Conservation (phyloP, 2,329 filamentous ascomycete genomes). For the Fusarium sacchari region DNA sequence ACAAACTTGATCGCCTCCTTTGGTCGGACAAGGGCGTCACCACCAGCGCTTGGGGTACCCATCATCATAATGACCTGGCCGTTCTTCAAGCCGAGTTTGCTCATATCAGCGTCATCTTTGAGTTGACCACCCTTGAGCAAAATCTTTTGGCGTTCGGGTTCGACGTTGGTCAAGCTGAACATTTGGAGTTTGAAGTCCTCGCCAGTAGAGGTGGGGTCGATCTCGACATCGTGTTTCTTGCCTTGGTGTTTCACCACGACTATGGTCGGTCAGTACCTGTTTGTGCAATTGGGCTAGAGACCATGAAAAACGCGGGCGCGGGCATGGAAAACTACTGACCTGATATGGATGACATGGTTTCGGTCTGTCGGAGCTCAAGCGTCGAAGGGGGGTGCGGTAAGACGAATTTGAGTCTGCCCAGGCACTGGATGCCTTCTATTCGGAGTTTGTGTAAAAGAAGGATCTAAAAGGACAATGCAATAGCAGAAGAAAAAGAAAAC, state of each 20-base stretch:
- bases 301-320: background rate
- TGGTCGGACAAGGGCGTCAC: slow-evolving; percentile 72
- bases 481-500: background rate
- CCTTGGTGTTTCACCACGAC: slow-evolving; percentile 95
- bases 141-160: slow-evolving; percentile 96
- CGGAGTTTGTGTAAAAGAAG: background rate
- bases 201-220: slow-evolving; percentile 84
- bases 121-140: slow-evolving; percentile 93
- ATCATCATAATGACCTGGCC: slow-evolving; percentile 96
- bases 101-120: slow-evolving; percentile 92
- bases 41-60: slow-evolving; percentile 81
- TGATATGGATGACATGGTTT: slow-evolving; percentile 65
- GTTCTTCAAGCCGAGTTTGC: slow-evolving; percentile 84
- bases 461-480: background rate
- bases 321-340: slow-evolving; percentile 53
- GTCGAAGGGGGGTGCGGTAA: background rate
- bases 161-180: slow-evolving; percentile 93
- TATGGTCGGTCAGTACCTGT: slow-evolving; percentile 50
- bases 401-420: background rate
- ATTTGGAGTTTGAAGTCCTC: slow-evolving; percentile 96
- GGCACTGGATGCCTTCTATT: background rate
- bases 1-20: slow-evolving; percentile 87
- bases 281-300: background rate
- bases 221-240: slow-evolving; percentile 93
- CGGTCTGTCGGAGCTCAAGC: slow-evolving; percentile 26